Conservation (phyloP, 441 rosid species). For the Brassica hybrid region DNA sequence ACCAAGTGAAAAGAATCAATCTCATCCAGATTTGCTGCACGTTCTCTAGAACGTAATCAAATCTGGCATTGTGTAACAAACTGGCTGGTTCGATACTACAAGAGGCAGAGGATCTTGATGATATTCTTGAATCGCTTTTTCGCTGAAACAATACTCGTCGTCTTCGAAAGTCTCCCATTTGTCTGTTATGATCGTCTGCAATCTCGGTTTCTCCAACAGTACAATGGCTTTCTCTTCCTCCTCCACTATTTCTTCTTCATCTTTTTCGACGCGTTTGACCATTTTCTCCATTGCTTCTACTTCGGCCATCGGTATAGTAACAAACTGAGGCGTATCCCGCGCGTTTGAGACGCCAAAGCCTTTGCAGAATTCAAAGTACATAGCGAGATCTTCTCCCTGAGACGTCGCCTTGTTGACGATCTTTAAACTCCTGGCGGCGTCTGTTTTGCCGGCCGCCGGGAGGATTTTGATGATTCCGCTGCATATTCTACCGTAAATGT, state of each 20-base stretch:
- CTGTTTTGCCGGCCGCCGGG: slow-evolving; percentile 44
- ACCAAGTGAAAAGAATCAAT: background rate
- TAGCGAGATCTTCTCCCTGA: slow-evolving; percentile 57
- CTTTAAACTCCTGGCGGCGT: slow-evolving; percentile 52
- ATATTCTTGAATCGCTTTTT: background rate
- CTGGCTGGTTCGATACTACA: slow-evolving; percentile 29
- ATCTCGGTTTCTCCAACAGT: slow-evolving; percentile 25
- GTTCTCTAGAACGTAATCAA: slow-evolving; percentile 61
- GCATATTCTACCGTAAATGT: slow-evolving; percentile 58
- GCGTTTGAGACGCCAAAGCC: slow-evolving; percentile 60
- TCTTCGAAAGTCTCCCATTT: slow-evolving; percentile 79
- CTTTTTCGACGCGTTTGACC: slow-evolving; percentile 22
- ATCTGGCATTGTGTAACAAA: slow-evolving; percentile 57
- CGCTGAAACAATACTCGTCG: slow-evolving; percentile 27
- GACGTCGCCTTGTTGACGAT: slow-evolving; percentile 52
- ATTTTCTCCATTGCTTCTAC: slow-evolving; percentile 56
- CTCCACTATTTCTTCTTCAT: background rate
- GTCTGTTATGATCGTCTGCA: slow-evolving; percentile 63
- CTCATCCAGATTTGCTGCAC: background rate
- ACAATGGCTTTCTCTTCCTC: slow-evolving; percentile 35
- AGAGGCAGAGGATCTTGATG: slow-evolving; percentile 35
- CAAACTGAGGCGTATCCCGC: slow-evolving; percentile 48
- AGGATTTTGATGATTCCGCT: slow-evolving; percentile 44
- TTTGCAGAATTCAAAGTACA: slow-evolving; percentile 57
- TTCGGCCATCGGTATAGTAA: slow-evolving; percentile 53